Percentiles rank a stretch among this genome's conserved stretches.
Evolutionary conservation across 2,329 filamentous ascomycete species (phyloP).

Genomic region (Leptographium radiaticola): DNA sequence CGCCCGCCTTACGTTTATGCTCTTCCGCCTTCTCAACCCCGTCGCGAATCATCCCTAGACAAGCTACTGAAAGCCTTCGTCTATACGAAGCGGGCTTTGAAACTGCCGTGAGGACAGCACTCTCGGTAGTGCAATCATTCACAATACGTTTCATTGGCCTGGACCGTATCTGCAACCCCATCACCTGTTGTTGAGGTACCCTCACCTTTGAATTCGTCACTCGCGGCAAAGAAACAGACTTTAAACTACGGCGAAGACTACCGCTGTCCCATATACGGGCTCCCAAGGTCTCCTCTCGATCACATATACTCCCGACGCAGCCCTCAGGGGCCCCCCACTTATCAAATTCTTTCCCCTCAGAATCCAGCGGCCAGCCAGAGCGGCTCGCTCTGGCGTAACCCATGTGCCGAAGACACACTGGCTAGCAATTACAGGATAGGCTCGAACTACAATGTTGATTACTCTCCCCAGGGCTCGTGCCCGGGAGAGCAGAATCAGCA

Average conservation of each 20-base stretch:
- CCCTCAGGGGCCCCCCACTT: constrained; percentile 39
- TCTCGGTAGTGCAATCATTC: too few relatives aligned
- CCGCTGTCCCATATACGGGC: not conserved
- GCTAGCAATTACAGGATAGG: constrained; percentile 61
- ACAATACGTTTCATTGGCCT: too few relatives aligned
- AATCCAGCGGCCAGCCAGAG: constrained; percentile 58
- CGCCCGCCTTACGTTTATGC: too few relatives aligned
- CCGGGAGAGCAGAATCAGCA: constrained; percentile 51
- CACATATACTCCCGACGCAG: constrained; percentile 24
- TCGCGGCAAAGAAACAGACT: not conserved
- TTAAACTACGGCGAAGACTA: not conserved
- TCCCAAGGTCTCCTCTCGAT: not conserved
- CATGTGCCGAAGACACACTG: constrained; percentile 60
- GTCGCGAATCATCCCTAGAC: too few relatives aligned
- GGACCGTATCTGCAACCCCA: too few relatives aligned
- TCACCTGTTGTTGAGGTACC: too few relatives aligned
- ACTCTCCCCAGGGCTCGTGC: constrained; percentile 55
- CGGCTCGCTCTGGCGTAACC: constrained; percentile 65
- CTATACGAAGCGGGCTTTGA: too few relatives aligned
- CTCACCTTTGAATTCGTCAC: not conserved
- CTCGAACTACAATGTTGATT: constrained; percentile 61
- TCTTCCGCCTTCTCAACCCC: too few relatives aligned
- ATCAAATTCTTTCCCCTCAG: constrained; percentile 47
- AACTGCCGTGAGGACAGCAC: too few relatives aligned
- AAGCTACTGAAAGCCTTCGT: too few relatives aligned